These are phyloP conservation scores for Grammothele lineata DNA, from an alignment of 768 basidiomycete species.

Conservation along the genomic window DNA sequence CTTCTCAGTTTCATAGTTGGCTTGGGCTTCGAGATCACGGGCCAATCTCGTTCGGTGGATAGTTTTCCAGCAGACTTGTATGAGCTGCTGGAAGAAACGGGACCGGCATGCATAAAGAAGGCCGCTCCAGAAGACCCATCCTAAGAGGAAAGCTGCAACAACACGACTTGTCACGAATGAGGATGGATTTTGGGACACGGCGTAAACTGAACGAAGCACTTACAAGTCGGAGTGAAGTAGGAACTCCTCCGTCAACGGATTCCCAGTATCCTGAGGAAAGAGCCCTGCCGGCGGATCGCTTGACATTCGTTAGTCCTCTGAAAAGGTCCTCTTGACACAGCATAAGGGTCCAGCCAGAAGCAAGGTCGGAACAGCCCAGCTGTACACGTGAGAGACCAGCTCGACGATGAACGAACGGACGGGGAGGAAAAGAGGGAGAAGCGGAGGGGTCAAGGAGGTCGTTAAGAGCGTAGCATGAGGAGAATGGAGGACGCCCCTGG, in stretches of 20 bases:
- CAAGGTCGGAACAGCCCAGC: slow-evolving; percentile 17
- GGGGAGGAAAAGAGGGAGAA: neutral
- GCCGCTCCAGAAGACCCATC: slow-evolving; percentile 36
- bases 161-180: slow-evolving; percentile 26
- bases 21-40: slow-evolving; percentile 6
- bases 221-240: slow-evolving; percentile 32
- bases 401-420: slow-evolving; percentile 12
- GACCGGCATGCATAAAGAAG: slow-evolving; percentile 17
- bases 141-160: slow-evolving; percentile 36
- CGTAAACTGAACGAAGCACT: slow-evolving; percentile 12
- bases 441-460: neutral
- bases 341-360: slow-evolving; percentile 4
- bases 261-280: slow-evolving; percentile 7
- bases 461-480: slow-evolving; percentile 5
- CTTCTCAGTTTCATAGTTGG: slow-evolving; percentile 5
- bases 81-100: slow-evolving; percentile 6
- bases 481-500: no score
- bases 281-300: neutral
- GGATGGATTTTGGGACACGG: no score
- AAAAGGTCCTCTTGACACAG: neutral
- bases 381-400: slow-evolving; percentile 23
- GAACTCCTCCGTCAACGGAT: slow-evolving; percentile 21
- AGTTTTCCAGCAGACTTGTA: slow-evolving; percentile 6
- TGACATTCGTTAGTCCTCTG: slow-evolving; percentile 7
- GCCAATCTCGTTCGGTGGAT: neutral